Evolutionary conservation across 805 yeast species (phyloP).

Genomic region (Ogataea philodendri): DNA sequence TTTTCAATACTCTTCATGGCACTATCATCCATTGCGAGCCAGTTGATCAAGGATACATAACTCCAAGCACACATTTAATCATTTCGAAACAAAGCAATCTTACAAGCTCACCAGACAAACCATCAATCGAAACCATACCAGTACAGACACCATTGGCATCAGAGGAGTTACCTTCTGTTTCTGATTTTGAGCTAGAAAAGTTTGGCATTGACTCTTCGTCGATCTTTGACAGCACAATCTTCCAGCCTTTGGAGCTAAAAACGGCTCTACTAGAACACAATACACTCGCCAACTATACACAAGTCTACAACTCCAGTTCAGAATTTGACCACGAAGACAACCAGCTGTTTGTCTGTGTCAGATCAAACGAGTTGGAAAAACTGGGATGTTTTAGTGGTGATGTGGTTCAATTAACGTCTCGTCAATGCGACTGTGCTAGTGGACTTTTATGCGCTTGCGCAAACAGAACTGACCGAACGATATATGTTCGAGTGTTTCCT

Average conservation of each 20-base stretch:
- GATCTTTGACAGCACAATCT: slow-evolving; percentile 6
- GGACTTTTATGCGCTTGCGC: slow-evolving; percentile 23
- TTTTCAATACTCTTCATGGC: slow-evolving; percentile 46
- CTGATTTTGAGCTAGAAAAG: slow-evolving; percentile 17
- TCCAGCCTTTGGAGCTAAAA: slow-evolving; percentile 13
- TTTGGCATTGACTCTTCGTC: slow-evolving; percentile 20
- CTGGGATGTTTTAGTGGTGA: slow-evolving; percentile 73
- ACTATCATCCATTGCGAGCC: slow-evolving; percentile 67
- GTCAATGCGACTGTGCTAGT: slow-evolving; percentile 16
- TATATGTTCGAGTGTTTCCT: slow-evolving; percentile 48
- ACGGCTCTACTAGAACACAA: slow-evolving; percentile 10
- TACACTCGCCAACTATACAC: slow-evolving; percentile 21
- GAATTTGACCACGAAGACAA: slow-evolving; percentile 41
- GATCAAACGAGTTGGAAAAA: slow-evolving; percentile 48
- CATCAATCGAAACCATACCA: no score
- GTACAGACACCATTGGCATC: slow-evolving; percentile 12
- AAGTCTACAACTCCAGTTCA: slow-evolving; percentile 11
- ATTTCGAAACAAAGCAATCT: slow-evolving; percentile 39
- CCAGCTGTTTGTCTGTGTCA: slow-evolving; percentile 45
- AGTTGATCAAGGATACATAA: slow-evolving; percentile 60
- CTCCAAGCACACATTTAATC: slow-evolving; percentile 48
- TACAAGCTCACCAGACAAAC: no score
- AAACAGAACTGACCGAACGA: slow-evolving; percentile 4
- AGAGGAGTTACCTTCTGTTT: slow-evolving; percentile 5
- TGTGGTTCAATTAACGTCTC: slow-evolving; percentile 39